Base-by-base conservation (phyloP, 2,329 filamentous ascomycete species). In the Aaosphaeria arxii region DNA sequence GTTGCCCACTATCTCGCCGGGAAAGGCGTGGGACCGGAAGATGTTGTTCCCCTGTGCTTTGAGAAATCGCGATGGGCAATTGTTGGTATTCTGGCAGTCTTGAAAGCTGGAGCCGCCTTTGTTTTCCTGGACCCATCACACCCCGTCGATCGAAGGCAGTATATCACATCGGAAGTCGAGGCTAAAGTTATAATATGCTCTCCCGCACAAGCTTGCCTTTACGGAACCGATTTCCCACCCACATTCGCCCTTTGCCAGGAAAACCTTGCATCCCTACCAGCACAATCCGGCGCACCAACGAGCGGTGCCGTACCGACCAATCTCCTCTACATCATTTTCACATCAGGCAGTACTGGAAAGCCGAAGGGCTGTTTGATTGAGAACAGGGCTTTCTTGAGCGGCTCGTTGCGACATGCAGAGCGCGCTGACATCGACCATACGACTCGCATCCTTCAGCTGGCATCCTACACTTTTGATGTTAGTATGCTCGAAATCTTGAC, bases 241-340 rank as follows among this genome's bases (percentile, higher is more conserved):
- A 46, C 42, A 35, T 51, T 51, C 39, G 11, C 39, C 44, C 45
- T 51, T 6, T 44, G 42, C 48, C 31, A 47, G 30, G 45, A 51
- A 28, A 47, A 41, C 42, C 41, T 51, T 28, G 28, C 47, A 28
- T 43, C 11, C 30, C 46, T 51, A 40, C 46, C 46, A 40, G 36
- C 36, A 4, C 41, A 46, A 6, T n/a, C 28, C 9, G n/a, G 40
- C 11, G 39, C 43, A 29, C 50, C 50, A 11, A 42, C 43, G 24
- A 44, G 46, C 30, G 6, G 11, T 11, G 45, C 47, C n/a, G 4
- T 40, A 43, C 0, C 70, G 74, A 0, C 68, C 74, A 29, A 76
- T 39, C 71, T 74, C 4, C 81, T 82, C n/a, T 85, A 82, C 54
- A 72, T 84, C 5, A 76, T 86, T 6, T 80, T 85, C 51, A 77